phyloP scores from a whole-genome alignment of 2,329 filamentous ascomycete species.

The Chrysosporium queenslandicum region DNA sequence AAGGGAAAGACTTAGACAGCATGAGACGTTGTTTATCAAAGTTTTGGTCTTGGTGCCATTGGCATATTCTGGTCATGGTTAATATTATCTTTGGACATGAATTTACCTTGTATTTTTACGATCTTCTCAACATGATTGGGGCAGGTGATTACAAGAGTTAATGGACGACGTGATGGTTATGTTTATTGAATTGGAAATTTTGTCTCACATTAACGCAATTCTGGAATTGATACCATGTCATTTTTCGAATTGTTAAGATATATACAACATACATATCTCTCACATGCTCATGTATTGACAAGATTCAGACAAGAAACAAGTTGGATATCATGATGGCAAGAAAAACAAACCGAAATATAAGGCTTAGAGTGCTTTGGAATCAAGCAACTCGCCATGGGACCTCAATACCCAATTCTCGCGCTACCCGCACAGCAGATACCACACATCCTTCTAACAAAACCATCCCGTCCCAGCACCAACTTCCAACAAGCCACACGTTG shows the following conservation, averaged over 20 bases:
- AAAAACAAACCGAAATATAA: neutral
- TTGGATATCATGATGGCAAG: neutral
- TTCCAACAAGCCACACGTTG: slow-evolving; percentile 47
- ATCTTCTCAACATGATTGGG: neutral
- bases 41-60: neutral
- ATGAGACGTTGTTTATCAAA: neutral
- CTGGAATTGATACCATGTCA: no score
- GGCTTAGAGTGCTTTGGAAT: neutral
- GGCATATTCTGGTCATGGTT: neutral
- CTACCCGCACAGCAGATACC: slow-evolving; percentile 49
- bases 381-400: slow-evolving; percentile 26
- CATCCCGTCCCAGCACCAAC: slow-evolving; percentile 58
- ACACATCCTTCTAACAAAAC: slow-evolving; percentile 53
- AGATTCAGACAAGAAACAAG: neutral
- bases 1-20: slow-evolving; percentile 9
- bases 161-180: neutral
- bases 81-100: slow-evolving; percentile 2
- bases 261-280: neutral
- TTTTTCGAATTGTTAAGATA: no score
- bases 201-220: no score
- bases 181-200: neutral
- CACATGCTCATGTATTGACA: no score
- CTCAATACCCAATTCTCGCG: slow-evolving; percentile 43
- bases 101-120: neutral
- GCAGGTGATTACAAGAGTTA: neutral